Evolutionary conservation across 2,329 filamentous ascomycete species (phyloP).

Genomic region (Fonsecaea erecta): DNA sequence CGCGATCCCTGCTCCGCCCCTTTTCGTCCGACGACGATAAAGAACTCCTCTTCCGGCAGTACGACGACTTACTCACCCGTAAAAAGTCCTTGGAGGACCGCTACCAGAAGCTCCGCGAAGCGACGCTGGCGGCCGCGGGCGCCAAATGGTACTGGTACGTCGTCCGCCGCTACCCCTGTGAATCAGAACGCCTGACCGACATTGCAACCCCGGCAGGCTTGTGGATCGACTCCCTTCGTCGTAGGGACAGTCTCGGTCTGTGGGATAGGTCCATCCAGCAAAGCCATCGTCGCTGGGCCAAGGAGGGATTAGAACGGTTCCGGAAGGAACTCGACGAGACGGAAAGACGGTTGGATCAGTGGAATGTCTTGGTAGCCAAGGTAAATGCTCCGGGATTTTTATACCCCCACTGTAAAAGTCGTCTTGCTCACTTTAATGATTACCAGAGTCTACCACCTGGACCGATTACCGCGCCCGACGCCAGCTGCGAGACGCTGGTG

Average conservation of each 20-base stretch:
- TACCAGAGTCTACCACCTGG: constrained; percentile 7
- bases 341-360: constrained; percentile 1
- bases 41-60: constrained; percentile 4
- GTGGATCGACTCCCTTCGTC: constrained; percentile 13
- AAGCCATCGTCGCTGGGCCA: not conserved
- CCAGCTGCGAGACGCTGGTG: not conserved
- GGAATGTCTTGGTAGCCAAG: not conserved
- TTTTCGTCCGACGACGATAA: constrained; percentile 11
- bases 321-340: constrained; percentile 5
- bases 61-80: constrained; percentile 5
- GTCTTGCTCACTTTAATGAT: not conserved
- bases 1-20: constrained; percentile 6
- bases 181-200: constrained; percentile 7
- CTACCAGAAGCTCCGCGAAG: constrained; percentile 7
- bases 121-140: constrained; percentile 11
- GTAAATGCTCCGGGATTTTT: not conserved
- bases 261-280: constrained; percentile 9
- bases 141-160: constrained; percentile 23
- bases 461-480: constrained; percentile 1
- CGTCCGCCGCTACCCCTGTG: constrained; percentile 12
- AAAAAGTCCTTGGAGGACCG: constrained; percentile 12
- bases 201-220: constrained; percentile 1
- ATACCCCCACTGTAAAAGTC: not conserved
- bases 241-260: constrained; percentile 11
- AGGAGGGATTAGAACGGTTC: not conserved